Conservation (phyloP, 1,284 basidiomycete species). For the Omphalotus olearius region DNA sequence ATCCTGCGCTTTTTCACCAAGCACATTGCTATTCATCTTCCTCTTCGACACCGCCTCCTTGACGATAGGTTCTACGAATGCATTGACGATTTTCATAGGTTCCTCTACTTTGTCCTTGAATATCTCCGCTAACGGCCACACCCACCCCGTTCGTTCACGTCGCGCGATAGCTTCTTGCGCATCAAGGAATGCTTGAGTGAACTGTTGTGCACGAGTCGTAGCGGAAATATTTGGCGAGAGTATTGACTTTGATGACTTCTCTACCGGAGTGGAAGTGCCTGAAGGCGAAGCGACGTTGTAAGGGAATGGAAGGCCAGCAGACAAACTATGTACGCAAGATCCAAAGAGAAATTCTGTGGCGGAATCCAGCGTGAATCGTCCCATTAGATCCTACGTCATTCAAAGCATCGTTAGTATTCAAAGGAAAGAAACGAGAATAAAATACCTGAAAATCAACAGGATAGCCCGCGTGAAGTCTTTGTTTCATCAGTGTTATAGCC, state of each 20-base stretch:
- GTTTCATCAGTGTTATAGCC: conserved; percentile 25
- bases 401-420: neutral
- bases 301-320: conserved; percentile 32
- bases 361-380: conserved; percentile 42
- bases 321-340: conserved; percentile 32
- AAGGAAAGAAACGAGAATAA: neutral
- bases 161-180: conserved; percentile 19
- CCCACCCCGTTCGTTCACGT: conserved; percentile 29
- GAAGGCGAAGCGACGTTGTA: conserved; percentile 22
- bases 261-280: neutral
- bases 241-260: neutral
- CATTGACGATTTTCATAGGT: conserved; percentile 35
- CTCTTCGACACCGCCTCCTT: conserved; percentile 25
- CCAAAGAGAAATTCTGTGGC: conserved; percentile 46
- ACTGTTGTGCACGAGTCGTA: conserved; percentile 23
- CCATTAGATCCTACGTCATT: conserved; percentile 30
- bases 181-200: conserved; percentile 29
- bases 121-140: conserved; percentile 38
- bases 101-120: conserved; percentile 26
- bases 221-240: neutral
- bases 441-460: conserved; percentile 48
- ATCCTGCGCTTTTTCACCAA: conserved; percentile 15
- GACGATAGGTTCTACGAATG: conserved; percentile 35
- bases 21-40: conserved; percentile 11
- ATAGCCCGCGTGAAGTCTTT: conserved; percentile 5